Evolutionary conservation across 2,329 filamentous ascomycete genomes (phyloP).

Genomic region (Huntiella abstrusa): DNA sequence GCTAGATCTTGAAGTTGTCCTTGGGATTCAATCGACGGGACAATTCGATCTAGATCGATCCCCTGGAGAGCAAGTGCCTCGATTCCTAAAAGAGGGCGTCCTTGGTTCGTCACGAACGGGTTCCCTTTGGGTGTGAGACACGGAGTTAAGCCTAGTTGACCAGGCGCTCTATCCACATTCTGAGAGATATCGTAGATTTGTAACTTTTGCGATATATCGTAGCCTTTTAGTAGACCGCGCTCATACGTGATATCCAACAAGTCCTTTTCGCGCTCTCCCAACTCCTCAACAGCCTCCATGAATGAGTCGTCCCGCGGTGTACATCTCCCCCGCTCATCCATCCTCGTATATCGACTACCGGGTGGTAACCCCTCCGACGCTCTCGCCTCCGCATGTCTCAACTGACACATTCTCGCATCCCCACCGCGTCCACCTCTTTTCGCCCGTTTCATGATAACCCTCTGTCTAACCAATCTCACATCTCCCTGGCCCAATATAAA

Average conservation of each 20-base stretch:
- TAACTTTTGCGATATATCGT: slow-evolving; percentile 28
- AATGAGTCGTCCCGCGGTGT: slow-evolving; percentile 36
- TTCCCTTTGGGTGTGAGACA: slow-evolving; percentile 51
- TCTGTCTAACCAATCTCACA: slow-evolving; percentile 29
- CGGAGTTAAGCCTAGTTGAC: slow-evolving; percentile 37
- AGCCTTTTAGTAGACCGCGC: slow-evolving; percentile 21
- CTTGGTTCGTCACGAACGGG: slow-evolving; percentile 40
- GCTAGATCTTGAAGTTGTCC: slow-evolving; percentile 48
- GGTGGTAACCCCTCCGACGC: slow-evolving; percentile 24
- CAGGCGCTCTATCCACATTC: slow-evolving; percentile 44
- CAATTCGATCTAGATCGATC: slow-evolving; percentile 41
- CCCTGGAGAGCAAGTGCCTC: slow-evolving; percentile 51
- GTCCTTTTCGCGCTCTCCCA: slow-evolving; percentile 44
- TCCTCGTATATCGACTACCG: slow-evolving; percentile 38
- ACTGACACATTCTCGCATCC: slow-evolving; percentile 37
- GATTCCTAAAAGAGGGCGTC: slow-evolving; percentile 39
- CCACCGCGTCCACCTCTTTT: slow-evolving; percentile 14
- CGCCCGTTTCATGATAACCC: slow-evolving; percentile 26
- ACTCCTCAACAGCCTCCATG: slow-evolving; percentile 27
- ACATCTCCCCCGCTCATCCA: slow-evolving; percentile 32
- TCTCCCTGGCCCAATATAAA: slow-evolving; percentile 42
- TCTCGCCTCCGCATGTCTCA: slow-evolving; percentile 40
- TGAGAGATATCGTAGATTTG: slow-evolving; percentile 48
- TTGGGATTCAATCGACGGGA: slow-evolving; percentile 44
- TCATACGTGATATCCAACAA: slow-evolving; percentile 44